Evolutionary conservation across 2,329 filamentous ascomycete genomes (phyloP), one percentile per base, ranked within the genome.

Genomic region (Tolypocladium album): DNA sequence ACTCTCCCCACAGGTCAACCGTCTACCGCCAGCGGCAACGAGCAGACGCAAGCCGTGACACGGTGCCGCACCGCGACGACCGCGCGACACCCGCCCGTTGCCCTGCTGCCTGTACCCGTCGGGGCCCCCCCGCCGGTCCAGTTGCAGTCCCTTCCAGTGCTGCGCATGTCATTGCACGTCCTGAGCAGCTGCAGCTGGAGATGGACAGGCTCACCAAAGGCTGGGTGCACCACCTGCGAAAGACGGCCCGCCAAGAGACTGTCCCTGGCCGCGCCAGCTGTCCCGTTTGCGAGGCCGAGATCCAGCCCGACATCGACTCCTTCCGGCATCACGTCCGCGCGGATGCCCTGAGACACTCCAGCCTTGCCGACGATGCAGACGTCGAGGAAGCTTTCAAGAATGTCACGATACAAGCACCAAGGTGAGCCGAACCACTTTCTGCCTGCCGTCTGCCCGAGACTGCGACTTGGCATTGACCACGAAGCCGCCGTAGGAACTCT

Each of bases 281-380:
- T 58, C 65, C 65, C 1, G 42, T 64, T 2, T 73, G 72, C 27
- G 60, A 64, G 1, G 52, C 59, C 34, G 67, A 70, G 4, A 56
- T 71, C 12, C 61, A 64, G 27, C 61, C 64, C 1, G 64, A 64
- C 8, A 43, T 72, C 8, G 65, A 68, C 13, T 63, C 62, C 4
- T 73, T 72, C 60, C 65, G 62, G 17, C 58, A 61, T 1, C 71
- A 74, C 39, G 61, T 68, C 40, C 60, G 59, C 2, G 59, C 56
- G 1, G 60, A 69, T 22, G 31, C 43, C 8, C 22, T 59, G 1
- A 65, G 62, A 6, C 68, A 70, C 22, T 53, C 62, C 5, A 62
- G 40, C 36, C 64, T 69, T 22, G 60, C 61, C 4, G 64, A 62
- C 2, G 67, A 72, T 6, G 55, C 64, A 2, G 68, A 64, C n/a